phyloP scores from a whole-genome alignment of 2,329 filamentous ascomycete species.

The Trichoderma polysporum region DNA sequence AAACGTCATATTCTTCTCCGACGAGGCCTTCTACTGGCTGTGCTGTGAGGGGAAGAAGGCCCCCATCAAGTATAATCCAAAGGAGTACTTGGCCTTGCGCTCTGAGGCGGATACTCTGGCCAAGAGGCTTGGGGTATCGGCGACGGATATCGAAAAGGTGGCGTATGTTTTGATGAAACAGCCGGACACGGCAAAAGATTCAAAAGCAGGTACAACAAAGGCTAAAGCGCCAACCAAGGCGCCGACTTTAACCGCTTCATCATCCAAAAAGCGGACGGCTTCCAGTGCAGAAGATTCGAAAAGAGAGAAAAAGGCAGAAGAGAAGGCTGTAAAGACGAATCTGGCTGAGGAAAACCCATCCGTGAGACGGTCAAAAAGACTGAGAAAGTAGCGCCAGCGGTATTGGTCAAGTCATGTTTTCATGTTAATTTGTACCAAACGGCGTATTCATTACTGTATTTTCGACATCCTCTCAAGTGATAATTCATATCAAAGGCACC shows the following conservation, averaged over 20 bases:
- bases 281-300: slow-evolving; percentile 22
- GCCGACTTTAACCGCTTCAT: neutral
- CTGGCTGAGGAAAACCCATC: neutral
- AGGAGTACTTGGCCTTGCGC: slow-evolving; percentile 65
- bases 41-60: slow-evolving; percentile 52
- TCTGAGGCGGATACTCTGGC: slow-evolving; percentile 43
- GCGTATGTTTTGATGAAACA: slow-evolving; percentile 66
- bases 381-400: slow-evolving; percentile 5
- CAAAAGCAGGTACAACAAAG: neutral
- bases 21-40: slow-evolving; percentile 75
- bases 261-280: slow-evolving; percentile 25
- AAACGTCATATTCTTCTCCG: slow-evolving; percentile 71
- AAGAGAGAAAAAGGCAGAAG: neutral
- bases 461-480: too few species aligned
- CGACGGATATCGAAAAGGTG: slow-evolving; percentile 66
- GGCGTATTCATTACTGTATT: too few species aligned
- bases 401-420: neutral
- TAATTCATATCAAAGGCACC: too few species aligned
- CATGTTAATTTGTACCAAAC: too few species aligned
- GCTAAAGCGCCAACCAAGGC: neutral
- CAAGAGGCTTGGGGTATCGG: slow-evolving; percentile 52
- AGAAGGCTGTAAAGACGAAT: slow-evolving; percentile 19
- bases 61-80: slow-evolving; percentile 66
- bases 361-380: slow-evolving; percentile 22
- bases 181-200: slow-evolving; percentile 7